Conservation (phyloP, 1,139 yeast genomes). For the Yarrowia galli region DNA sequence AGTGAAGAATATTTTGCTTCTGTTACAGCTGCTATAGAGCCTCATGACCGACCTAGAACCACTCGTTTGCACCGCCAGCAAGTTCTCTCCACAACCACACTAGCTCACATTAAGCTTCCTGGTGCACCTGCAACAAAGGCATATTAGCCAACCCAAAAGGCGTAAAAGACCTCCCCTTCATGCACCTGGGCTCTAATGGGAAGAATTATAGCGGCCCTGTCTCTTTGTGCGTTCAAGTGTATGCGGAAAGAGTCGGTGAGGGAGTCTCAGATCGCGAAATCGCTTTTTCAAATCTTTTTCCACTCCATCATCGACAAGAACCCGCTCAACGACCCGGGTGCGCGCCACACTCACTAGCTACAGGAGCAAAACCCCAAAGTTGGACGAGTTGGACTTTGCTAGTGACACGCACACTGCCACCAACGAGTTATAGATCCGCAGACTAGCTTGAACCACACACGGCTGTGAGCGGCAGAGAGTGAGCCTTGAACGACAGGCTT, state of each 20-base stretch:
- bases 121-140: slow-evolving; percentile 3
- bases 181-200: slow-evolving; percentile 26
- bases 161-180: slow-evolving; percentile 9
- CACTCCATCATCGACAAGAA: background rate
- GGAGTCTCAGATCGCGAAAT: background rate
- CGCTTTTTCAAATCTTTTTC: background rate
- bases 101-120: background rate
- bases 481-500: background rate
- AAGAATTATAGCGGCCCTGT: slow-evolving; percentile 12
- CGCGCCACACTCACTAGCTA: slow-evolving; percentile 1
- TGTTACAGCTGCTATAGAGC: too few species aligned
- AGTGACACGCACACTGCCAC: too few species aligned
- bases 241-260: background rate
- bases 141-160: slow-evolving; percentile 11
- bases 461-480: background rate
- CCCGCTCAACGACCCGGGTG: background rate
- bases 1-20: too few species aligned
- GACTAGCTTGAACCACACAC: background rate
- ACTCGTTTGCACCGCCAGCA: too few species aligned
- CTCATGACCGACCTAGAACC: too few species aligned
- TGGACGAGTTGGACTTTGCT: too few species aligned
- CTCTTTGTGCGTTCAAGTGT: slow-evolving; percentile 1
- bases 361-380: background rate
- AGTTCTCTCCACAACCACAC: too few species aligned
- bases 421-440: too few species aligned